phyloP scores from a whole-genome alignment of 805 yeast genomes.

The Citeromyces matritensis region DNA sequence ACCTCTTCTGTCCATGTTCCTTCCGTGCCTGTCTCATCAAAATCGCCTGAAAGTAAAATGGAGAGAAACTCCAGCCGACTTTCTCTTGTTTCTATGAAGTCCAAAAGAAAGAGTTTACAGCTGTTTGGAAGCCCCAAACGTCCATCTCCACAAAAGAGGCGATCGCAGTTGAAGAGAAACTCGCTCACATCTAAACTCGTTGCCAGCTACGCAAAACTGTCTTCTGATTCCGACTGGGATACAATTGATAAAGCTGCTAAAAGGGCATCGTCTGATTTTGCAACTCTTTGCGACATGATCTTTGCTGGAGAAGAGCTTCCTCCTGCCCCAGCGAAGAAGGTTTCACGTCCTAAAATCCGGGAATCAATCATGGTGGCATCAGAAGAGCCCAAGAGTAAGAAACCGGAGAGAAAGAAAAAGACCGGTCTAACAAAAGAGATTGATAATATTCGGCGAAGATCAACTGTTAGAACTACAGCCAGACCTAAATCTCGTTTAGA shows the following conservation, averaged over 20 bases:
- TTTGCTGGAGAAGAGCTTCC: constrained; percentile 46
- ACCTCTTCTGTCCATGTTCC: background rate
- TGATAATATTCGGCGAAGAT: constrained; percentile 12
- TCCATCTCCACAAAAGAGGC: constrained; percentile 7
- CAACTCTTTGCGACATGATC: constrained; percentile 60
- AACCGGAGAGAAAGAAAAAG: background rate
- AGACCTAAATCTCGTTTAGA: constrained; percentile 43
- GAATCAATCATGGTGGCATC: constrained; percentile 2
- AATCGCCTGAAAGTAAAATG: constrained; percentile 7
- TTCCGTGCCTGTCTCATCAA: constrained; percentile 6
- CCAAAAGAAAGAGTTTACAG: constrained; percentile 10
- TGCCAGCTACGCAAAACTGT: constrained; percentile 58
- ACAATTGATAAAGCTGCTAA: constrained; percentile 58
- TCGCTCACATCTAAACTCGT: constrained; percentile 59
- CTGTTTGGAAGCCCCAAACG: constrained; percentile 2
- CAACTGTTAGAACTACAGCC: constrained; percentile 22
- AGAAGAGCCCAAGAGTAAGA: background rate
- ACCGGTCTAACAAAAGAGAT: constrained; percentile 22
- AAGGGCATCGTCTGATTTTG: constrained; percentile 68
- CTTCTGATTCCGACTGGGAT: constrained; percentile 52
- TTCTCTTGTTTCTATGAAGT: constrained; percentile 7
- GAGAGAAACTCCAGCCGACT: constrained; percentile 3
- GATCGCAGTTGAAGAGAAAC: constrained; percentile 33
- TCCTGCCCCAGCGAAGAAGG: constrained; percentile 13
- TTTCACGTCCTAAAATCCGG: constrained; percentile 14